A percentile compares a stretch with the other conserved stretches of the same genome.
Conservation (phyloP, 2,329 filamentous ascomycete species). For the Xylariomycetidae sp. region DNA sequence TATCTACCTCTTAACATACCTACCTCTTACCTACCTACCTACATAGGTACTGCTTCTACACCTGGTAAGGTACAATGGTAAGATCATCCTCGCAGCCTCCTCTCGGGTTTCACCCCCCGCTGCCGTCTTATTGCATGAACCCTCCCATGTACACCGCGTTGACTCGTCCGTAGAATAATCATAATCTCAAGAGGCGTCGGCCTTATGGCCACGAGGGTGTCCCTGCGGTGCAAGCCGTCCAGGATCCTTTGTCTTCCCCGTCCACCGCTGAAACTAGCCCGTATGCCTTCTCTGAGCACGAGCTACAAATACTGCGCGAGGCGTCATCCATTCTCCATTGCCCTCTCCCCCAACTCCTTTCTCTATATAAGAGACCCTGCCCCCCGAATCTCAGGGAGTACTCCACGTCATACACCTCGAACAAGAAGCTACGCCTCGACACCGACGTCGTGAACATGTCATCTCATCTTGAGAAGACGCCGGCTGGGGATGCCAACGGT, state of each 20-base stretch:
- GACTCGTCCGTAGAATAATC: conserved; percentile 30
- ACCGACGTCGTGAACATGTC: conserved; percentile 21
- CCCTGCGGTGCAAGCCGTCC: conserved; percentile 29
- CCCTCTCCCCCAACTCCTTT: conserved; percentile 23
- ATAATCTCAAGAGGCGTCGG: conserved; percentile 39
- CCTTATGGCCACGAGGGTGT: conserved; percentile 33
- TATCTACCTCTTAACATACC: conserved; percentile 18
- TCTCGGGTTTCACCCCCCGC: conserved; percentile 16
- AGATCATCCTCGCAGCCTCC: conserved; percentile 26
- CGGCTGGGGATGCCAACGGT: conserved; percentile 13
- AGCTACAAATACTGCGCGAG: conserved; percentile 29
- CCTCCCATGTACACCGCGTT: conserved; percentile 24
- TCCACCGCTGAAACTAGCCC: conserved; percentile 18
- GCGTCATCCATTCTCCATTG: conserved; percentile 29
- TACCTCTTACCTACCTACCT: no score
- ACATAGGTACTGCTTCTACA: no score
- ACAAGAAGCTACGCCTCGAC: conserved; percentile 16
- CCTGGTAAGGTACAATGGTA: conserved; percentile 29
- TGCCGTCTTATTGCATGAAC: conserved; percentile 28
- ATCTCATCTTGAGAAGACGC: conserved; percentile 19
- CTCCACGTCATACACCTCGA: conserved; percentile 18
- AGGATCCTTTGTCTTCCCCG: conserved; percentile 24
- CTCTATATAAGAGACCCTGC: conserved; percentile 24
- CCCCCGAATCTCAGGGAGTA: conserved; percentile 21
- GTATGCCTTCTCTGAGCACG: conserved; percentile 18